phyloP scores from a whole-genome alignment of 2,329 filamentous ascomycete genomes.

The Phaeosphaeriaceae sp. region DNA sequence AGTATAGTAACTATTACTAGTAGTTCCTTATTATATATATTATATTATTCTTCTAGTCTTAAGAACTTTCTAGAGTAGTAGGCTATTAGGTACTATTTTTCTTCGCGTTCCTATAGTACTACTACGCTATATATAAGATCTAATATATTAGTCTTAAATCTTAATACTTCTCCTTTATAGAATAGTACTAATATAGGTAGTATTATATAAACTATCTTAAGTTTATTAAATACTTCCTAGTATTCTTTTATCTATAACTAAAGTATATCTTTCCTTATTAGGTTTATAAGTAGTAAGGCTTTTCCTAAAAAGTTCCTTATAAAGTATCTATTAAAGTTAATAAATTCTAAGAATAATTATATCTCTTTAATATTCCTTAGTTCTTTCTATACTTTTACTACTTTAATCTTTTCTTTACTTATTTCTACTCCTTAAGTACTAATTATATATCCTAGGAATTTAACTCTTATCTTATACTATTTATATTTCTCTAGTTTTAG shows the following conservation, averaged over 20 bases:
- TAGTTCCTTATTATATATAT: conserved; percentile 6
- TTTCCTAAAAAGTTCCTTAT: conserved; percentile 4
- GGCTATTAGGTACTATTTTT: conserved; percentile 5
- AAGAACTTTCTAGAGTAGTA: conserved; percentile 6
- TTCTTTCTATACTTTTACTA: conserved; percentile 3
- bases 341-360: conserved; percentile 11
- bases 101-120: background rate
- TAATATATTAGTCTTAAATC: conserved; percentile 1
- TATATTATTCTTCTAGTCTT: conserved; percentile 1
- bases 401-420: conserved; percentile 3
- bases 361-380: conserved; percentile 4
- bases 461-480: background rate
- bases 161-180: background rate
- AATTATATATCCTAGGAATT: conserved; percentile 14
- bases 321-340: conserved; percentile 12
- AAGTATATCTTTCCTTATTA: conserved; percentile 3
- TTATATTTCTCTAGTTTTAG: background rate
- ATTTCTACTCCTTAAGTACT: conserved; percentile 5
- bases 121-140: background rate
- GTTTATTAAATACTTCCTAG: background rate
- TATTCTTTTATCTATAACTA: background rate
- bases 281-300: conserved; percentile 1
- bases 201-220: background rate
- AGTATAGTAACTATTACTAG: conserved; percentile 1
- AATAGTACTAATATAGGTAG: background rate